A percentile compares a stretch with the other conserved stretches of the same genome.
Conservation (phyloP, 345 rosid genomes). For the Psidium guajava region DNA sequence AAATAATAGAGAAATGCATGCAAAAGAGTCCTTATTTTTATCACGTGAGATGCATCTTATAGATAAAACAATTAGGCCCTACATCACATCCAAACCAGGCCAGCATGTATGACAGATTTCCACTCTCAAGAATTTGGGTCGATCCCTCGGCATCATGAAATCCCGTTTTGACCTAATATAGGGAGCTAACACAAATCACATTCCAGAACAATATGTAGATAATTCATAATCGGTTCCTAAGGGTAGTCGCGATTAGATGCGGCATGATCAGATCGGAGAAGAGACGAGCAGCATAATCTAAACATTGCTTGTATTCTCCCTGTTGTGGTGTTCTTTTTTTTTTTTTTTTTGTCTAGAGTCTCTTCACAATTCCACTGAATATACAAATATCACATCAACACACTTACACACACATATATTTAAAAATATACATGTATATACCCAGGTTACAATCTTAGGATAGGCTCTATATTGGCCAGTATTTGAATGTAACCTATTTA, state of each 20-base stretch:
- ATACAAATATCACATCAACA: too few relatives aligned
- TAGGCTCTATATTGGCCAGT: background rate
- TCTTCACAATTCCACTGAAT: background rate
- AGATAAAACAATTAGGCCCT: background rate
- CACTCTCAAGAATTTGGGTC: background rate
- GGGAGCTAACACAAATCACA: background rate
- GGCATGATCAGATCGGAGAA: background rate
- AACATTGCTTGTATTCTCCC: background rate
- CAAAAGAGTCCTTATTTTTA: background rate
- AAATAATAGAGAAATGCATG: background rate
- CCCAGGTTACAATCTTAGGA: too few relatives aligned
- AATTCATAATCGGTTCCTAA: background rate
- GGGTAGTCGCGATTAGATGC: background rate
- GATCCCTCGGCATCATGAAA: background rate
- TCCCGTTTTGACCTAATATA: background rate
- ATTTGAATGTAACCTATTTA: background rate
- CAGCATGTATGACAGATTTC: background rate
- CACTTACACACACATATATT: too few relatives aligned
- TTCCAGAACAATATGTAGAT: background rate
- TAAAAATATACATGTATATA: too few relatives aligned
- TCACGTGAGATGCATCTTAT: background rate
- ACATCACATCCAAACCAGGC: background rate
- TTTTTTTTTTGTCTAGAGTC: background rate
- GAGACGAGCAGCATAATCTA: background rate
- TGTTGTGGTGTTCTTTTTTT: background rate